phyloP scores from a whole-genome alignment of 2,329 filamentous ascomycete genomes.

The Paraphoma chrysanthemicola region DNA sequence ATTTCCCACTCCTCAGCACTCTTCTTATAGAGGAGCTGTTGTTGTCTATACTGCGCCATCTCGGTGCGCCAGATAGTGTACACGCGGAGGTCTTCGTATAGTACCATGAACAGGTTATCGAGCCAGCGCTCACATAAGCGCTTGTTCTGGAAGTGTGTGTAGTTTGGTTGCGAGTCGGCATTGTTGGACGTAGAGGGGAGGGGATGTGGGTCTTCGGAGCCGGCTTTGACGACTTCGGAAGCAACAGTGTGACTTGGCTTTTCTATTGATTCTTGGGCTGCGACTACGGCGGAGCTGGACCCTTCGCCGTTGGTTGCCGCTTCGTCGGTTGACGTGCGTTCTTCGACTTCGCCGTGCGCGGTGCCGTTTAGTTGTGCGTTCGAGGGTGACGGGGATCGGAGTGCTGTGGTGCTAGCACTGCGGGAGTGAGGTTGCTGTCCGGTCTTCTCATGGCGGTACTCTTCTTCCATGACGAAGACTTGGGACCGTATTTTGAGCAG shows the following conservation, averaged over 20 bases:
- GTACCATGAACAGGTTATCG: constrained; percentile 98
- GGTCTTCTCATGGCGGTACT: constrained; percentile 86
- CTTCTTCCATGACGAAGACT: constrained; percentile 99
- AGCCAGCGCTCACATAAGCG: constrained; percentile 96
- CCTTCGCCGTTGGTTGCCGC: constrained; percentile 40
- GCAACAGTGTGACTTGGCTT: constrained; percentile 81
- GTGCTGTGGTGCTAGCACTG: constrained; percentile 79
- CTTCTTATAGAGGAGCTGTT: constrained; percentile 95
- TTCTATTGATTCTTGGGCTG: constrained; percentile 63
- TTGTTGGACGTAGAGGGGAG: constrained; percentile 57
- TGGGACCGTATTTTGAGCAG: constrained; percentile 92
- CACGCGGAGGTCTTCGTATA: constrained; percentile 96
- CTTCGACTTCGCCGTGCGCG: constrained; percentile 43
- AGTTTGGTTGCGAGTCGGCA: constrained; percentile 64
- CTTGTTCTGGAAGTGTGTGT: constrained; percentile 95
- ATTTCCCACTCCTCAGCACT: constrained; percentile 98
- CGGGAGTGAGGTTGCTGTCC: constrained; percentile 57
- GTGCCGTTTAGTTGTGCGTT: constrained; percentile 52
- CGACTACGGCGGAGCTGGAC: constrained; percentile 31
- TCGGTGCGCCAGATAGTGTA: constrained; percentile 99
- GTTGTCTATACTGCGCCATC: constrained; percentile 92
- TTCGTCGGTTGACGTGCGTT: constrained; percentile 25
- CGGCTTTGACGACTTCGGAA: constrained; percentile 77
- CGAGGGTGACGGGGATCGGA: constrained; percentile 68
- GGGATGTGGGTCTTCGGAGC: constrained; percentile 64